These are phyloP conservation scores for Durio zibethinus DNA, from an alignment of 345 rosid species.

Conservation along the genomic window DNA sequence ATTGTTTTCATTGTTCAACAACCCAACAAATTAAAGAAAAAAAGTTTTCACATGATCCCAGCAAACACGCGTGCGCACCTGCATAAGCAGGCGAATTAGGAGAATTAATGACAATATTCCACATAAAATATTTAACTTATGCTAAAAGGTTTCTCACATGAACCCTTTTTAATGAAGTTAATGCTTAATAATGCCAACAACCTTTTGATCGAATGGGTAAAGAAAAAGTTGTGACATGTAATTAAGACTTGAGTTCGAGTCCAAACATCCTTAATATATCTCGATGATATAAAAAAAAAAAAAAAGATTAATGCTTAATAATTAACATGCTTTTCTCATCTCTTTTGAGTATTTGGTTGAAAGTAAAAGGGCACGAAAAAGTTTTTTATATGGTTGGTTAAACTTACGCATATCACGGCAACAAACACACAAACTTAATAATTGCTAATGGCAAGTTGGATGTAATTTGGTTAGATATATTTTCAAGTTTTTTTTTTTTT, in stretches of 20 bases:
- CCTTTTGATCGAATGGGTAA: too few species aligned
- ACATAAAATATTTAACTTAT: not conserved
- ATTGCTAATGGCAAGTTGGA: not conserved
- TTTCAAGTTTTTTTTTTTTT: not conserved
- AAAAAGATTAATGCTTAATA: not conserved
- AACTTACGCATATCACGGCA: not conserved
- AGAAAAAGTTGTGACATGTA: too few species aligned
- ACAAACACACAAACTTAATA: not conserved
- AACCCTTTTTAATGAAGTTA: not conserved
- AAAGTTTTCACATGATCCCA: not conserved
- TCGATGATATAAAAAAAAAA: too few species aligned
- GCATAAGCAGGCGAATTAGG: not conserved
- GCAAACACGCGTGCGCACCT: not conserved
- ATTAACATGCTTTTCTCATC: not conserved
- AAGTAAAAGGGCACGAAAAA: not conserved
- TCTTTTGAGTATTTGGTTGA: not conserved
- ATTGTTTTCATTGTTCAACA: not conserved
- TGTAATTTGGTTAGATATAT: not conserved
- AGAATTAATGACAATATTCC: not conserved
- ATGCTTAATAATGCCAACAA: not conserved
- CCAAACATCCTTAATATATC: too few species aligned
- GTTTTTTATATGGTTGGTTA: not conserved
- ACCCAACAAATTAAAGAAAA: not conserved
- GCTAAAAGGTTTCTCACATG: conserved; percentile 9
- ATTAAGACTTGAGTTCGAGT: too few species aligned